These are phyloP conservation scores for Fusarium humuli DNA, from an alignment of 2,329 filamentous ascomycete genomes.

Conservation along the genomic window DNA sequence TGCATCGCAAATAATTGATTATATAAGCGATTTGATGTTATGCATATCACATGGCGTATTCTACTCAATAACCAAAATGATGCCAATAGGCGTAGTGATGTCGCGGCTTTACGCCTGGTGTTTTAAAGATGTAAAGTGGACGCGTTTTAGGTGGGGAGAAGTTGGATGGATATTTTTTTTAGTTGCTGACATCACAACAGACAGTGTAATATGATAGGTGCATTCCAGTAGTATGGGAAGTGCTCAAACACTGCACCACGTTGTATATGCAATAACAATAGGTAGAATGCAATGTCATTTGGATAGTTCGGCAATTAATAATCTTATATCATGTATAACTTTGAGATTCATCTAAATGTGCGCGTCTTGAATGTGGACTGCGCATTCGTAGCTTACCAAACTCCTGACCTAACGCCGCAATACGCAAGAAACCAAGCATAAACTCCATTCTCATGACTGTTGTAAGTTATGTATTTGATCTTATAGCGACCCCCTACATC, in stretches of 20 bases:
- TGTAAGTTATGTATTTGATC: constrained; percentile 4
- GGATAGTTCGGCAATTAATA: background rate
- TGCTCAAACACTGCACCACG: background rate
- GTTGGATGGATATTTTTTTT: constrained; percentile 22
- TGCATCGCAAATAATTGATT: constrained; percentile 45
- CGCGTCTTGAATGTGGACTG: background rate
- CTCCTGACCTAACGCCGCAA: constrained; percentile 27
- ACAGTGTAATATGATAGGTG: constrained; percentile 27
- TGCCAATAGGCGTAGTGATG: constrained; percentile 2
- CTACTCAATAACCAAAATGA: constrained; percentile 6
- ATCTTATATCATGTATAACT: background rate
- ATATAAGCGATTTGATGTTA: background rate
- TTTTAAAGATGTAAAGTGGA: constrained; percentile 34
- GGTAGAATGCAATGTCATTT: background rate
- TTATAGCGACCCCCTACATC: constrained; percentile 40
- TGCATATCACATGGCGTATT: constrained; percentile 40
- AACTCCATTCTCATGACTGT: constrained; percentile 19
- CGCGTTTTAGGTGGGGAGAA: constrained; percentile 43
- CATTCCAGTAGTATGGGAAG: background rate
- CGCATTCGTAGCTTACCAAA: background rate
- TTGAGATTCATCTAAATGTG: constrained; percentile 18
- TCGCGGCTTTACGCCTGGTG: constrained; percentile 22
- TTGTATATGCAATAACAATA: background rate
- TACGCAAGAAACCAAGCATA: constrained; percentile 8
- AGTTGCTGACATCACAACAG: constrained; percentile 42